Evolutionary conservation across 371 early-diverging fungal genomes (phyloP).

Genomic region (Fennellomyces sp.): DNA sequence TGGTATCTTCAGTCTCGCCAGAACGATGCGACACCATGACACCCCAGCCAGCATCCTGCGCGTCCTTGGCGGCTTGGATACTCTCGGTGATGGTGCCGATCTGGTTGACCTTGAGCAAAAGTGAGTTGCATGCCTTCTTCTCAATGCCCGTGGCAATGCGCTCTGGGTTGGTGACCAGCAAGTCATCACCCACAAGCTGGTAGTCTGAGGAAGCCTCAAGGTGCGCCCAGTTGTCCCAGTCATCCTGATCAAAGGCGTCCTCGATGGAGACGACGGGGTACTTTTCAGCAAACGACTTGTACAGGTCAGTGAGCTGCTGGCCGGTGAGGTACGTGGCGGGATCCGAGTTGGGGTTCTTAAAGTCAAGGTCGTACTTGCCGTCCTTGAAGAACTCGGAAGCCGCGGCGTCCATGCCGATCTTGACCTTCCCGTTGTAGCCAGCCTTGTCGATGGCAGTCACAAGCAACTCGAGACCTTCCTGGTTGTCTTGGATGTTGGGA

Average conservation of each 20-base stretch:
- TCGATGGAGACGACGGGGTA: conserved; percentile 98
- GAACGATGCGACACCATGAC: conserved; percentile 99
- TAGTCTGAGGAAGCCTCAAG: conserved; percentile 69
- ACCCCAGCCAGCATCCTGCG: conserved; percentile 91
- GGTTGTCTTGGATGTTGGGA: conserved; percentile 97
- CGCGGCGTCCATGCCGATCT: conserved; percentile 98
- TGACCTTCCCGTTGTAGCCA: conserved; percentile 93
- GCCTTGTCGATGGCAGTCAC: conserved; percentile 88
- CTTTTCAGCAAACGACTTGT: conserved; percentile 81
- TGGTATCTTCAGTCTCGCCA: conserved; percentile 99
- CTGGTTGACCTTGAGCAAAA: conserved; percentile 99
- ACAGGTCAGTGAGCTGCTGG: conserved; percentile 83
- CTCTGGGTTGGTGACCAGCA: conserved; percentile 97
- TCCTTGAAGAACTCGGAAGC: conserved; percentile 98
- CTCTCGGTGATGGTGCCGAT: conserved; percentile 98
- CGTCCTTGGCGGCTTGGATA: conserved; percentile 77
- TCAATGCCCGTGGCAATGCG: conserved; percentile 91
- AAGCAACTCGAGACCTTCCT: conserved; percentile 96
- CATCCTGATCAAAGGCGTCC: conserved; percentile 99
- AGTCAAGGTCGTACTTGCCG: conserved; percentile 96
- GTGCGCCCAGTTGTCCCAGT: conserved; percentile 92
- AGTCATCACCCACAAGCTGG: conserved; percentile 99
- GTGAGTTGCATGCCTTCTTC: conserved; percentile 94
- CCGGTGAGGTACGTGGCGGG: conserved; percentile 73
- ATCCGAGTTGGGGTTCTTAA: conserved; percentile 93